Evolutionary conservation across 257 asterid species (phyloP).

Genomic region (Parsonsia alboflavescens): DNA sequence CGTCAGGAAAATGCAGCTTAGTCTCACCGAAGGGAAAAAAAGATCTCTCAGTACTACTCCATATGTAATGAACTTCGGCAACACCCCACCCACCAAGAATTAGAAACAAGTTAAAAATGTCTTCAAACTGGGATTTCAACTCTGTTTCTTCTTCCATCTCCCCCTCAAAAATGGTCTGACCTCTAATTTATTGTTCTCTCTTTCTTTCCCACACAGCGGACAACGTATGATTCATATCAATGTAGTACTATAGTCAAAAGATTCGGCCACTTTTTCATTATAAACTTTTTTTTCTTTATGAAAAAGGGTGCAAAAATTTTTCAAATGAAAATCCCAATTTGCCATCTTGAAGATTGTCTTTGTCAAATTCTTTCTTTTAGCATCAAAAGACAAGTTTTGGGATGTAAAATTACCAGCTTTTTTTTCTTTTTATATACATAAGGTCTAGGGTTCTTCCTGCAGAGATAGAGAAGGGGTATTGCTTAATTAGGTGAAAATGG

Average conservation of each 20-base stretch:
- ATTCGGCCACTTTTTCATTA: background rate
- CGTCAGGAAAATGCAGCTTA: conserved; percentile 3
- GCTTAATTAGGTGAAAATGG: conserved; percentile 5
- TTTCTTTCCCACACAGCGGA: background rate
- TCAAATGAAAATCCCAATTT: background rate
- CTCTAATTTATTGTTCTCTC: no score
- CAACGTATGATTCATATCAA: background rate
- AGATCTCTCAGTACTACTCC: no score
- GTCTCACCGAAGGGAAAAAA: background rate
- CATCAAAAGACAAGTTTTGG: conserved; percentile 9
- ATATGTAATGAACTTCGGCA: background rate
- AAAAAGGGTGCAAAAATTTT: background rate
- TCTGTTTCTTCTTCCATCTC: background rate
- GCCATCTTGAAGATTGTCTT: background rate
- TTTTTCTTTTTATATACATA: no score
- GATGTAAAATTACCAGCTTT: background rate
- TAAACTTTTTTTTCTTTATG: no score
- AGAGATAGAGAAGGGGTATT: background rate
- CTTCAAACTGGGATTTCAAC: background rate
- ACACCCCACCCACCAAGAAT: conserved; percentile 1
- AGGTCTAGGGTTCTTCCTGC: no score
- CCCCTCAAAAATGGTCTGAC: background rate
- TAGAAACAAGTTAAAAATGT: background rate
- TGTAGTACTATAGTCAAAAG: conserved; percentile 12
- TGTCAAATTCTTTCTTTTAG: background rate